phyloP scores from a whole-genome alignment of 257 asterid genomes.

The Plectranthus barbatus region DNA sequence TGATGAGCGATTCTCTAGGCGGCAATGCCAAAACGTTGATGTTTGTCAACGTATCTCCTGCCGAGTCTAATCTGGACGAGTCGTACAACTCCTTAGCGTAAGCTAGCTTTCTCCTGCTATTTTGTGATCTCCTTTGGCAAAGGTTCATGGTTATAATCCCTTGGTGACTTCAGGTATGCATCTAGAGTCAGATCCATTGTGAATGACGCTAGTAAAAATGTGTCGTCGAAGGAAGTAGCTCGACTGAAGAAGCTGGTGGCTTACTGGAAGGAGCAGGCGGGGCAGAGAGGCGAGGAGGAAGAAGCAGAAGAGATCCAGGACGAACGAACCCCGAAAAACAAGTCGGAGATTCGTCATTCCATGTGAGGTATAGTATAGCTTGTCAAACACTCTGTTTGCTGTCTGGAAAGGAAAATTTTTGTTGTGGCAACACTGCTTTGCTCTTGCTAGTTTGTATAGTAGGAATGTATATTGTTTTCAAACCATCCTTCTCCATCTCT shows the following conservation, averaged over 20 bases:
- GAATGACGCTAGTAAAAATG: conserved; percentile 86
- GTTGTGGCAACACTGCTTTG: conserved; percentile 19
- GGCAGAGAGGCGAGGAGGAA: conserved; percentile 71
- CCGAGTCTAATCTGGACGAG: conserved; percentile 92
- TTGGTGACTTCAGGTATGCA: conserved; percentile 61
- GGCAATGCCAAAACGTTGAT: conserved; percentile 96
- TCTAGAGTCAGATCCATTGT: conserved; percentile 86
- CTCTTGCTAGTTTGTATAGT: conserved; percentile 28
- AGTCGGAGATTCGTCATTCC: conserved; percentile 60
- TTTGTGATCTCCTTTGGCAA: too few relatives aligned
- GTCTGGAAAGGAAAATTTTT: conserved; percentile 23
- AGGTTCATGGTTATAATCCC: background rate
- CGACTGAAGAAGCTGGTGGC: conserved; percentile 73
- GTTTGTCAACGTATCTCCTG: conserved; percentile 92
- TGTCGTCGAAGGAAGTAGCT: conserved; percentile 86
- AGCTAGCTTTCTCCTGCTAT: conserved; percentile 2
- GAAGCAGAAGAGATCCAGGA: conserved; percentile 86
- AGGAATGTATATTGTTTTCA: conserved; percentile 25
- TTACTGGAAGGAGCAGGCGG: conserved; percentile 90
- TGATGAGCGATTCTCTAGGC: conserved; percentile 97
- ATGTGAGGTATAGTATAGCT: conserved; percentile 32
- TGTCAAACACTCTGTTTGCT: conserved; percentile 10
- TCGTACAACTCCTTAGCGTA: conserved; percentile 87
- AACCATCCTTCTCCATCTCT: background rate
- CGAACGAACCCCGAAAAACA: conserved; percentile 47